A percentile compares a stretch with the other conserved stretches of the same genome.
Evolutionary conservation across 2,329 filamentous ascomycete species (phyloP).

Genomic region (Emericellopsis cladophorae): DNA sequence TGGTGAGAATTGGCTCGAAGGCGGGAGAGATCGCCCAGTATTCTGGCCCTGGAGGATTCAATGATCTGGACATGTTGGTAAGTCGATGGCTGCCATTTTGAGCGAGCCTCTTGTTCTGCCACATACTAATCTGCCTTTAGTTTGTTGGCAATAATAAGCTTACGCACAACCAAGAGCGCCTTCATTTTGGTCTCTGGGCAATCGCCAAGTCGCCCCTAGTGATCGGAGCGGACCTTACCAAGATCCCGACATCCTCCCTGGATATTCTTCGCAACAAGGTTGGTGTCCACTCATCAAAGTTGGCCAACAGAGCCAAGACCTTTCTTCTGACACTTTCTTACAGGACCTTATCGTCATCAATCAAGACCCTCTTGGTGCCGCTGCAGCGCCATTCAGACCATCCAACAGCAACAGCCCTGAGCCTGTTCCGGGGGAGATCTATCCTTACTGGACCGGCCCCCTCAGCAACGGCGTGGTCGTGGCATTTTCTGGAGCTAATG

Average conservation of each 20-base stretch:
- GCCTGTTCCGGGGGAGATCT: constrained; percentile 26
- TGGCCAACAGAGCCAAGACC: too few species aligned
- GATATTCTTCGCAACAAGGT: constrained; percentile 9
- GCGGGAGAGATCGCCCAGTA: constrained; percentile 7
- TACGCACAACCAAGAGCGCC: constrained; percentile 9
- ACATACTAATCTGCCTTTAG: constrained; percentile 1
- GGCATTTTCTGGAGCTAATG: constrained; percentile 23
- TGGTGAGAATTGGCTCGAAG: constrained; percentile 5
- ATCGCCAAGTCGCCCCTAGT: constrained; percentile 13
- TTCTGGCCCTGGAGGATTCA: constrained; percentile 12
- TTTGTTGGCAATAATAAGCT: constrained; percentile 7
- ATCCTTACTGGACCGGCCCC: constrained; percentile 26
- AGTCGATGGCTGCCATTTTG: neutral
- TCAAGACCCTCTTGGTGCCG: constrained; percentile 11
- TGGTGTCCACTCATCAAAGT: neutral
- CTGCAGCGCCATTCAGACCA: constrained; percentile 11
- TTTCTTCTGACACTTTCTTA: neutral
- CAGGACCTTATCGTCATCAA: constrained; percentile 14
- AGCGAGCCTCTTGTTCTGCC: neutral
- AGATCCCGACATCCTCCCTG: constrained; percentile 7
- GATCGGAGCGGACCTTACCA: constrained; percentile 11
- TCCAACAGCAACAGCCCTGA: constrained; percentile 10
- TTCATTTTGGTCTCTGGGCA: constrained; percentile 15
- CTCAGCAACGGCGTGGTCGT: constrained; percentile 19
- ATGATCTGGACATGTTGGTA: constrained; percentile 14